phyloP scores from a whole-genome alignment of 176 grass and related monocot species.

The Miscanthus lutarioriparius region DNA sequence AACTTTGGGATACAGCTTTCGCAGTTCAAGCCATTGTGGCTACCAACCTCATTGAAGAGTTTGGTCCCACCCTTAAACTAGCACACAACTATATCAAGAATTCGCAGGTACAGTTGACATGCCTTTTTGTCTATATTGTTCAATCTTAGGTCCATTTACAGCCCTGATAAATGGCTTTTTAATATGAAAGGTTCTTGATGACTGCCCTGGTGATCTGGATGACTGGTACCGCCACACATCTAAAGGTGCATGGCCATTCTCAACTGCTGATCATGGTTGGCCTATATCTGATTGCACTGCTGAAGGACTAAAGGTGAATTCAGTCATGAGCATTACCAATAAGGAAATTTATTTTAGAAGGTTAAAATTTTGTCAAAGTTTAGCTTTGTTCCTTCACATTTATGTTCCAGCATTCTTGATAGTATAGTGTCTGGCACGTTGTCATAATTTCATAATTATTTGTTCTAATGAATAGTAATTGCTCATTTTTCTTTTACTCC shows the following conservation, averaged over 20 bases:
- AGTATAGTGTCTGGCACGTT: background rate
- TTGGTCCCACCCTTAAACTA: slow-evolving; percentile 55
- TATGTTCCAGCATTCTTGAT: slow-evolving; percentile 3
- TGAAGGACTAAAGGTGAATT: slow-evolving; percentile 83
- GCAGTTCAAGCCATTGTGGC: slow-evolving; percentile 79
- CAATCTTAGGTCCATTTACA: background rate
- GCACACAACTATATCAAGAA: slow-evolving; percentile 80
- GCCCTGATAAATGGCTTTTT: slow-evolving; percentile 17
- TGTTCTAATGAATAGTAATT: background rate
- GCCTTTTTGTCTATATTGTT: slow-evolving; percentile 5
- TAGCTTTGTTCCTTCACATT: slow-evolving; percentile 20
- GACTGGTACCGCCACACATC: slow-evolving; percentile 94
- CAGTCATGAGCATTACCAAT: background rate
- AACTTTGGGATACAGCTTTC: slow-evolving; percentile 89
- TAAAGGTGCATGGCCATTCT: slow-evolving; percentile 99
- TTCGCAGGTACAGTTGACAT: slow-evolving; percentile 49
- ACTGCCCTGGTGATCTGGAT: slow-evolving; percentile 81
- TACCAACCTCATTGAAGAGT: slow-evolving; percentile 67
- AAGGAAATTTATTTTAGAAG: background rate
- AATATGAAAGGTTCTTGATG: slow-evolving; percentile 63
- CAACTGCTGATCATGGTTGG: slow-evolving; percentile 90
- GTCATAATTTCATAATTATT: background rate
- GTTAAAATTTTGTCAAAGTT: background rate
- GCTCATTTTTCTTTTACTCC: slow-evolving; percentile 23
- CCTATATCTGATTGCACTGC: slow-evolving; percentile 95